A percentile compares a stretch with the other conserved stretches of the same genome.
These are phyloP conservation scores for Eucalyptus regnans DNA, from an alignment of 345 rosid species.

Conservation along the genomic window DNA sequence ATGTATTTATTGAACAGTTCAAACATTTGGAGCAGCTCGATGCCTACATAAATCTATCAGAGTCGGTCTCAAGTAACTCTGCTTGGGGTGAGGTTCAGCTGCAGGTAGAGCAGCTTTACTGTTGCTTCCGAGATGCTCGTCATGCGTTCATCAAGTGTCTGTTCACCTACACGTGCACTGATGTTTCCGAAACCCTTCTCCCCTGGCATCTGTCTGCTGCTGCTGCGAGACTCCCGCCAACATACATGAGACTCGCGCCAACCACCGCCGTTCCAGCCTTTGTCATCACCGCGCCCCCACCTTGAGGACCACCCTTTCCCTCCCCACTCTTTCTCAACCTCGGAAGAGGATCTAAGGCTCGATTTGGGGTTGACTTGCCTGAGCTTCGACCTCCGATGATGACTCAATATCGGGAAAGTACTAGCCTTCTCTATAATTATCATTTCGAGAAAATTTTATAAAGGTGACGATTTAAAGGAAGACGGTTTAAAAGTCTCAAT, in stretches of 20 bases:
- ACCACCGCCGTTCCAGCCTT: neutral
- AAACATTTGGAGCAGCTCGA: neutral
- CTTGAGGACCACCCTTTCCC: neutral
- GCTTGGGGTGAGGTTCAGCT: neutral
- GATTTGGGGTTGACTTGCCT: neutral
- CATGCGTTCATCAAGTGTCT: neutral
- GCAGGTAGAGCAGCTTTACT: neutral
- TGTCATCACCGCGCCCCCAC: neutral
- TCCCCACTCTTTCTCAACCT: neutral
- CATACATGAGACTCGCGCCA: neutral
- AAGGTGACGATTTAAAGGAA: neutral
- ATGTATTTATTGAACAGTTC: neutral
- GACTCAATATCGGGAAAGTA: neutral
- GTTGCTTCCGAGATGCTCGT: neutral
- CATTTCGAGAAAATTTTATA: no score
- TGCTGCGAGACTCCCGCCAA: neutral
- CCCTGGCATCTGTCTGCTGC: neutral
- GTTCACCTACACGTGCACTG: neutral
- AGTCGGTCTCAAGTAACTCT: neutral
- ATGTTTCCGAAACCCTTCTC: neutral
- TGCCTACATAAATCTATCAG: neutral
- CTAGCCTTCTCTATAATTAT: neutral
- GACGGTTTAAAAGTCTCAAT: neutral
- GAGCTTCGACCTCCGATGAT: neutral
- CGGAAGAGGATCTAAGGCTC: neutral